Conservation (phyloP, 371 early-diverging fungal genomes). For the Mucor plumbeus region DNA sequence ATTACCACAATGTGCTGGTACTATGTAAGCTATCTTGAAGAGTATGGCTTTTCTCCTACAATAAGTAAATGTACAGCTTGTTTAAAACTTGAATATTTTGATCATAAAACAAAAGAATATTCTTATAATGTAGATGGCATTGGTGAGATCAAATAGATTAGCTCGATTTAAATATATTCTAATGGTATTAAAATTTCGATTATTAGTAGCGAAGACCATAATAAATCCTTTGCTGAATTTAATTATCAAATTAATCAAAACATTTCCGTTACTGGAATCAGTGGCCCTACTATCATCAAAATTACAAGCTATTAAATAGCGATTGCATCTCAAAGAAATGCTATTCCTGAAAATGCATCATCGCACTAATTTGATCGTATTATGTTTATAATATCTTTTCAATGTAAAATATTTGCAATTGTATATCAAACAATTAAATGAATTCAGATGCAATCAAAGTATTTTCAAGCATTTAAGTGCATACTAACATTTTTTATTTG, state of each 20-base stretch:
- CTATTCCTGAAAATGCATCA: no score
- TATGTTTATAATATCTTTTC: no score
- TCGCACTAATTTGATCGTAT: no score
- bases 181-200: constrained; percentile 40
- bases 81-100: constrained; percentile 38
- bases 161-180: constrained; percentile 43
- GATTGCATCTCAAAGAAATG: no score
- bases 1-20: constrained; percentile 49
- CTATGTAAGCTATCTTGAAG: constrained; percentile 42
- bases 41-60: constrained; percentile 42
- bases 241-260: constrained; percentile 18
- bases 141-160: constrained; percentile 23
- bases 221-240: constrained; percentile 16
- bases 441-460: no score
- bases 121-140: constrained; percentile 27
- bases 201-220: constrained; percentile 15
- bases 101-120: constrained; percentile 33
- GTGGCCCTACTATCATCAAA: constrained; percentile 30
- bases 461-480: no score
- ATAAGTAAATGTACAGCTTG: constrained; percentile 11
- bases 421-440: no score
- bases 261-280: constrained; percentile 17
- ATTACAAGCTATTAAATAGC: constrained; percentile 11
- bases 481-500: no score
- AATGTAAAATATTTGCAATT: no score